These are phyloP conservation scores for Talaromyces sp. DNA, from an alignment of 2,329 filamentous ascomycete species.

Conservation along the genomic window DNA sequence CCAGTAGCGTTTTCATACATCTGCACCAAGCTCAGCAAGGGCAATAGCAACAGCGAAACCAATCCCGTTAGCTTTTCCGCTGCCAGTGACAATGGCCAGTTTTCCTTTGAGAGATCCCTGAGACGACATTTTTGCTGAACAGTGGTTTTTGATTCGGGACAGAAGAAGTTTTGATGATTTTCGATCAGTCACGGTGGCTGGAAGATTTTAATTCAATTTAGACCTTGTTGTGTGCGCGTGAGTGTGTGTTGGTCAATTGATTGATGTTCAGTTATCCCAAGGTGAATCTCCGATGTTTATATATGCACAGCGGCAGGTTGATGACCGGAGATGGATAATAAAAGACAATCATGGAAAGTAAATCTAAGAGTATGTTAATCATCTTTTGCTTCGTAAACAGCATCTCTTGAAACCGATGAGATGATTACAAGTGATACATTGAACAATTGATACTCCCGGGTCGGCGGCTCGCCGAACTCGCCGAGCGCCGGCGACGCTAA, in stretches of 20 bases:
- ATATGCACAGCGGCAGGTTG: neutral
- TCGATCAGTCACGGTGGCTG: neutral
- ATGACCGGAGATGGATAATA: neutral
- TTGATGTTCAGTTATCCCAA: neutral
- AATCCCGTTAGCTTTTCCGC: neutral
- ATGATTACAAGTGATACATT: neutral
- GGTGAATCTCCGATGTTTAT: neutral
- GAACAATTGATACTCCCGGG: neutral
- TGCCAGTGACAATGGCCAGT: slow-evolving; percentile 2
- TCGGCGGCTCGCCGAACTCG: neutral
- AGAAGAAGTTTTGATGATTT: neutral
- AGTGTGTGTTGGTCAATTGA: neutral
- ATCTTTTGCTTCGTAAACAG: neutral
- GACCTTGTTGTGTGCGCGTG: neutral
- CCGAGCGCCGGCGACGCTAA: neutral
- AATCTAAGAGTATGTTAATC: neutral
- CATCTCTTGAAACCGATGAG: neutral
- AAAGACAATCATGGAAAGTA: neutral
- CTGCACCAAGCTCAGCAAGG: neutral
- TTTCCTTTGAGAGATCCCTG: neutral
- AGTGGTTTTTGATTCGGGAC: neutral
- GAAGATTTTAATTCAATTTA: neutral
- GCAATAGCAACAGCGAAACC: neutral
- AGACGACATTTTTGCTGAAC: neutral
- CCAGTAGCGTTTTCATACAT: neutral